Percentiles rank a stretch among this genome's conserved stretches.
Evolutionary conservation across 2,329 filamentous ascomycete genomes (phyloP).

Genomic region (Fonsecaea pedrosoi): DNA sequence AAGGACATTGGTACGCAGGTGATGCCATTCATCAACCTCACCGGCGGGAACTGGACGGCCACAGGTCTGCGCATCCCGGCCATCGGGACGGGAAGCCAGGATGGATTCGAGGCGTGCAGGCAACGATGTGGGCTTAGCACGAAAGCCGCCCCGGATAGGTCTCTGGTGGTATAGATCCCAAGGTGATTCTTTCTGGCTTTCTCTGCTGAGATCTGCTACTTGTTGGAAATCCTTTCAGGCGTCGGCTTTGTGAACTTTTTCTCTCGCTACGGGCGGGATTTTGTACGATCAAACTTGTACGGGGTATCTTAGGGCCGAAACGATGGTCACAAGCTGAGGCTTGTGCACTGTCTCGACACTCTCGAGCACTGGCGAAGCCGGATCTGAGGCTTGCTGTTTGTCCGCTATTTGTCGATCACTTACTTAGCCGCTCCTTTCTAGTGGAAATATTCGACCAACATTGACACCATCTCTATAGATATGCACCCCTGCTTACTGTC

Average conservation of each 20-base stretch:
- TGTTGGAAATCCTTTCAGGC: background rate
- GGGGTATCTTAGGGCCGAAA: slow-evolving; percentile 29
- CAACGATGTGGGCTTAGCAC: slow-evolving; percentile 26
- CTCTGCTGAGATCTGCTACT: background rate
- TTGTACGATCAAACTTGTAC: background rate
- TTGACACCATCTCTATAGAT: background rate
- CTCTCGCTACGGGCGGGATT: background rate
- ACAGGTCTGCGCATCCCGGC: slow-evolving; percentile 43
- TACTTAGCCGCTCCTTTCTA: background rate
- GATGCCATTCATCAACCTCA: slow-evolving; percentile 45
- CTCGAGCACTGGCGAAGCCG: background rate
- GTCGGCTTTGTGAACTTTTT: background rate
- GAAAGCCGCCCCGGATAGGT: background rate
- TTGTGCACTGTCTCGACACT: background rate
- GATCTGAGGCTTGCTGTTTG: background rate
- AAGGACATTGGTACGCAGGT: slow-evolving; percentile 51
- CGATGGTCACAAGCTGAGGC: background rate
- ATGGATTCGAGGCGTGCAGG: slow-evolving; percentile 50
- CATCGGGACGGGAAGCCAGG: slow-evolving; percentile 53
- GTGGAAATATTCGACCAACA: background rate
- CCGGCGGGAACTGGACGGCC: slow-evolving; percentile 44
- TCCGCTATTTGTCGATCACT: background rate
- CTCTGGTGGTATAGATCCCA: background rate
- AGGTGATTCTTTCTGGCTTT: background rate
- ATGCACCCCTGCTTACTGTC: background rate